Evolutionary conservation across 306 rosid genomes (phyloP), one percentile per base, ranked within the genome.

Genomic region (Argentina anserina): DNA sequence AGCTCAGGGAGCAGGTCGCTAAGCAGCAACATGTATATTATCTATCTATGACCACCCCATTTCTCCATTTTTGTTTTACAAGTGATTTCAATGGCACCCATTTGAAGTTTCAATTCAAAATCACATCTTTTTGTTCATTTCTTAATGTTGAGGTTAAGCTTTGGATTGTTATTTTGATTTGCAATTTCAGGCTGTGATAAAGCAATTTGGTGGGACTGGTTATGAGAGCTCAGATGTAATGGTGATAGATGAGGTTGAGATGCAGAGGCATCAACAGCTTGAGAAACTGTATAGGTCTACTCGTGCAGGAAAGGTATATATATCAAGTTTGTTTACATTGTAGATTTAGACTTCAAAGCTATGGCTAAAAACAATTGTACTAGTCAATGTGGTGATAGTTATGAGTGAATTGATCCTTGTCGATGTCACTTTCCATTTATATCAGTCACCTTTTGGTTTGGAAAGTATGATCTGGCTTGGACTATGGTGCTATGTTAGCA

Each of bases 201-300:
- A 94, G 88, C 99, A 94, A 73, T 91, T 94, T 80, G 75, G 90
- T 73, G 82, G 84, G 58, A 87, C 91, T 77, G 97, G 97, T 61
- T 94, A 91, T 75, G 99, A 88, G 82, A 84, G 92, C 74, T 94
- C 99, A 18, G 95, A 85, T 84, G 90, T 90, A 31, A 74, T 94
- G 86, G 99, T 94, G 34, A 89, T 90, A 71, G 97, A 91, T 84
- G 97, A 94, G 84, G 85, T 85, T 68, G 99, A 94, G 83, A 69
- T 94, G 99, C 93, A 90, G 81, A 90, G 96, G 71, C 97, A 94
- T 87, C 99, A 94, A 56, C 96, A 90, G 37, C 89, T 94, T 23
- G 96, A 89, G 77, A 94, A 81, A 81, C 82, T 90, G 31, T 94
- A 94, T 55, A 82, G 86, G 83, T 85, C 96, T 71, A 94, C 97